Conservation (phyloP, 106 monocot species). For the Hemerocallis citrina region DNA sequence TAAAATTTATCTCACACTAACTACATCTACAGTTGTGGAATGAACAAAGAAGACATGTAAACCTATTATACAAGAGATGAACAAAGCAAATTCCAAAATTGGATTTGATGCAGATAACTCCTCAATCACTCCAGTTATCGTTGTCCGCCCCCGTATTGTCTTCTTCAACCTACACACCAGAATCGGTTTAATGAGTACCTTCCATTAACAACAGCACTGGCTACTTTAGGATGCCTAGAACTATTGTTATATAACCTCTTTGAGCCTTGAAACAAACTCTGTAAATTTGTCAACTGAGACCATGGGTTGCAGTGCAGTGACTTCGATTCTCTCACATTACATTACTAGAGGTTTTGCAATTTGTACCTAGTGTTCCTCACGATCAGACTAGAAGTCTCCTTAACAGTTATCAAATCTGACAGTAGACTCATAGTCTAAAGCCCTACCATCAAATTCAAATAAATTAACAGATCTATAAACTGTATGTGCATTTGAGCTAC, state of each 20-base stretch:
- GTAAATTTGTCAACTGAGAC: background rate
- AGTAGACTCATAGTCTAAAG: background rate
- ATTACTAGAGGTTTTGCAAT: background rate
- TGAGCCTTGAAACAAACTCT: too few species aligned
- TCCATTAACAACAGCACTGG: too few species aligned
- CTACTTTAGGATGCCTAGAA: too few species aligned
- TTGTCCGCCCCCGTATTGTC: conserved; percentile 14
- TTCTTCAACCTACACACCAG: conserved; percentile 27
- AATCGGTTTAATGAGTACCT: too few species aligned
- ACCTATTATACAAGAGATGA: background rate
- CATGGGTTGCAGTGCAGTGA: background rate
- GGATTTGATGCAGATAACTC: background rate
- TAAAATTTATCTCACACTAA: too few species aligned
- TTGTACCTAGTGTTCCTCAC: background rate
- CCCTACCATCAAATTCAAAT: background rate
- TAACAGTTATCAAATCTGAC: background rate
- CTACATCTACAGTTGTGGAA: too few species aligned
- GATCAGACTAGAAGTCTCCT: background rate
- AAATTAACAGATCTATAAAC: background rate
- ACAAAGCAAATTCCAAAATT: background rate
- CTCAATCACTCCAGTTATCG: conserved; percentile 46
- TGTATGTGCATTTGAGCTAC: background rate
- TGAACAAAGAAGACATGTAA: background rate
- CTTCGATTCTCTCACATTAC: background rate
- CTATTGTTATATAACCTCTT: too few species aligned